Conservation (phyloP, 1,284 basidiomycete genomes). For the Sanghuangporus sanghuang region DNA sequence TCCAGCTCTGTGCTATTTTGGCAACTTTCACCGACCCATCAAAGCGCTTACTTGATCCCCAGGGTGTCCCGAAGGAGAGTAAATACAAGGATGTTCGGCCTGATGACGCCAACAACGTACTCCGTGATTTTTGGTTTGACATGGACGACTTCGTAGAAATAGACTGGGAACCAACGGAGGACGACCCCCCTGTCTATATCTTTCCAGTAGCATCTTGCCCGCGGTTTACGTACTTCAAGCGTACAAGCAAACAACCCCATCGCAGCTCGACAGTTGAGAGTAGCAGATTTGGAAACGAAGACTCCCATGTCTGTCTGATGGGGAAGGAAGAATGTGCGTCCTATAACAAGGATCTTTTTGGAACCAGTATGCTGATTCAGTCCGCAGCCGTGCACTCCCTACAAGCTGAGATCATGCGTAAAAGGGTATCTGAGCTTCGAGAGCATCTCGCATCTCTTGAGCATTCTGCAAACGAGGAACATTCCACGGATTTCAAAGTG, state of each 20-base stretch:
- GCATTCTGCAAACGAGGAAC: background rate
- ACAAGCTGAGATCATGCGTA: constrained; percentile 61
- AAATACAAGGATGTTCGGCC: constrained; percentile 39
- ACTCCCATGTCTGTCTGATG: constrained; percentile 82
- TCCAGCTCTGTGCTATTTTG: constrained; percentile 77
- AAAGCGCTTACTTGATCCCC: constrained; percentile 51
- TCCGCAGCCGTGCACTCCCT: constrained; percentile 58
- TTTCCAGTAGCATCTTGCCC: constrained; percentile 76
- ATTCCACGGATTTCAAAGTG: background rate
- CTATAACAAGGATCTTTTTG: background rate
- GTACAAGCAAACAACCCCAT: constrained; percentile 36
- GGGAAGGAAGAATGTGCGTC: constrained; percentile 70
- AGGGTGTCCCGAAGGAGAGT: constrained; percentile 27
- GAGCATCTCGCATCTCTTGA: constrained; percentile 23
- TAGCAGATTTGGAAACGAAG: constrained; percentile 87
- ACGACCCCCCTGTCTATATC: constrained; percentile 61
- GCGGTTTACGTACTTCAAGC: constrained; percentile 80
- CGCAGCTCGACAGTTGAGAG: constrained; percentile 33
- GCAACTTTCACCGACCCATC: constrained; percentile 74
- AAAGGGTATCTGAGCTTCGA: constrained; percentile 50
- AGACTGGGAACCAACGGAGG: constrained; percentile 54
- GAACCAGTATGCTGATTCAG: constrained; percentile 5
- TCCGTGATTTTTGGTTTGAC: constrained; percentile 63
- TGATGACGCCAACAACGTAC: constrained; percentile 31
- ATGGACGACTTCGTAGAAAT: constrained; percentile 82